Base-by-base conservation (phyloP, 2,329 filamentous ascomycete species). In the Trichoderma semiorbis region DNA sequence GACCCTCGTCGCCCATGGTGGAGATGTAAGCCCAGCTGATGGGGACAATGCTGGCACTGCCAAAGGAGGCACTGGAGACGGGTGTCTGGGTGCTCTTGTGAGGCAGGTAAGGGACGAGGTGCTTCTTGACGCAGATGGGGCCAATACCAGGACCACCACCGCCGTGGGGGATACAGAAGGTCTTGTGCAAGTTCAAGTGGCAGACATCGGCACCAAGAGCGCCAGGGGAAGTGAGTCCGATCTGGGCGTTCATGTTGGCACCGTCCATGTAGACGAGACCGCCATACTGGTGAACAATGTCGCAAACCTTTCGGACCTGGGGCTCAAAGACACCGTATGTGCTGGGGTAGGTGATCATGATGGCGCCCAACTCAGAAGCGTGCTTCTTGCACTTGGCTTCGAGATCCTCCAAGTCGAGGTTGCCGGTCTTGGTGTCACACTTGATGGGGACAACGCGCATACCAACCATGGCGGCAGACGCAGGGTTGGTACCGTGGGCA, bases 261-360 rank as follows among this genome's bases (percentile, higher is more conserved):
- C 95, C 95, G 80, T 98, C 95, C 95, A 98, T 98, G 85, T 98
- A 98, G 18, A 98, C 95, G 79, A 97, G 93, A 11, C 95, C 95
- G 67, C 95, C 95, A 79, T 97, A 85, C 74, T 92, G 83, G 83
- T 98, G 95, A 21, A 98, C 94, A 34, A 97, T 85, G 70, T 94
- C 85, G 82, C 94, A 97, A 18, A 91, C 94, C 79, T 92, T 89
- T 84, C 94, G 96, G 80, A 97, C 89, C 75, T 91, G 88, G 3
- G 95, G 95, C 85, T 98, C 95, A 79, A 97, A 98, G 34, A 98
- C 93, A 80, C 95, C 95, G 76, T 92, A 98, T 0, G 95, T 98
- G 81, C 92, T 96, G 36, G 95, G 95, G 80, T 98, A 98, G 2
- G 95, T 98, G 78, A 98, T 89, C 95, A 98, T 98, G 82, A 98